Base-by-base conservation (phyloP, 805 yeast genomes). In the Ogataea polymorpha region DNA sequence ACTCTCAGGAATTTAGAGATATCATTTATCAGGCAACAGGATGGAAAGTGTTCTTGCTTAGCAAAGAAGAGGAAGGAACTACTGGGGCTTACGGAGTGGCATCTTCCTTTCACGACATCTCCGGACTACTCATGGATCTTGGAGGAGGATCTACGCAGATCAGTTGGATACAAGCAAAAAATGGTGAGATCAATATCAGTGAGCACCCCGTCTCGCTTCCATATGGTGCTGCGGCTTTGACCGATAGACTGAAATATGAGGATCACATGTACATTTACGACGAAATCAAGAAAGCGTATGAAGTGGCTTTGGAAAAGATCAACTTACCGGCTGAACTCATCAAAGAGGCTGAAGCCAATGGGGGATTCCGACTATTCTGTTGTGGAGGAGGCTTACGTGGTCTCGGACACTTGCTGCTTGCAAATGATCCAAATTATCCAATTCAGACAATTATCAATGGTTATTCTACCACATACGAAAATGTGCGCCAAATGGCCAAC, bases 331-430 rank as follows among this genome's bases (percentile, higher is more conserved):
- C 61, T 25, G 71, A 66, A 23, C 62, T 82, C 53, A 53, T 67
- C 9, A 68, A 70, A 17, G 74, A 72, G 37, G 83, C 86, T 1
- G 64, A 66, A 29, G 54, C 53, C 24, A 74, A 74, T 30, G 82
- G 82, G 12, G 89, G 89, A 0, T 76, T 76, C 50, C 74, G 77
- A 48, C 53, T 84, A 30, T 82, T 77, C 55, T 74, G 82, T 4
- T 79, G 86, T 50, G 90, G 90, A 38, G 88, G 89, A 41, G 90
- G 89, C 0, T 67, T 82, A 34, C 69, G 90, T 51, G 86, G 85
- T 2, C 66, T 83, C 42, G 89, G 88, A 0, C 80, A 80, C 57
- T 59, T 80, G 17, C 51, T 82, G 10, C 62, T 82, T 32, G 65
- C 70, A 14, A 63, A 62, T 46, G 71, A 71, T 24, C 70, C 70